Evolutionary conservation across 2,329 filamentous ascomycete genomes (phyloP).

Genomic region (Xenosphaeropsis pyriputrescens): DNA sequence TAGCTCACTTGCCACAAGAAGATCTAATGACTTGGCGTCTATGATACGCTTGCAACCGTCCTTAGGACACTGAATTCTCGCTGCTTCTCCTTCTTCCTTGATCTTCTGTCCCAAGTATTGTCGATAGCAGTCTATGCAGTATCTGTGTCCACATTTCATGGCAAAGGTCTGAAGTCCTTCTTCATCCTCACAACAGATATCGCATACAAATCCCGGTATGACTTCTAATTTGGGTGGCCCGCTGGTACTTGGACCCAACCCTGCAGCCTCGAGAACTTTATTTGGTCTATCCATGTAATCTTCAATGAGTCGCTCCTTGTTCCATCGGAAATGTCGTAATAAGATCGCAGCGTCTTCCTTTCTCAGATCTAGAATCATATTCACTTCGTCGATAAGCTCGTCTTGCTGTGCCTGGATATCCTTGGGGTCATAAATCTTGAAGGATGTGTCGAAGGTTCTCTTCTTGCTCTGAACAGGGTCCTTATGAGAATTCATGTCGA

Average conservation of each 20-base stretch:
- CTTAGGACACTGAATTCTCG: constrained; percentile 83
- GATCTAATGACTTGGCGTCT: constrained; percentile 72
- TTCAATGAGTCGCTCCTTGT: constrained; percentile 88
- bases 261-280: constrained; percentile 70
- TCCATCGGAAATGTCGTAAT: constrained; percentile 82
- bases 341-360: constrained; percentile 86
- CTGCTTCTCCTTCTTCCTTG: constrained; percentile 85
- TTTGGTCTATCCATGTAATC: constrained; percentile 86
- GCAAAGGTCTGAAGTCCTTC: constrained; percentile 69
- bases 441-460: constrained; percentile 72
- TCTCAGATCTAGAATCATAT: constrained; percentile 76
- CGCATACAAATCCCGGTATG: constrained; percentile 69
- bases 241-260: constrained; percentile 52
- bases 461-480: constrained; percentile 58
- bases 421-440: constrained; percentile 61
- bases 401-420: constrained; percentile 82
- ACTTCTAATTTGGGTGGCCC: constrained; percentile 53
- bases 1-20: constrained; percentile 49
- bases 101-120: constrained; percentile 92
- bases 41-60: constrained; percentile 82
- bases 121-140: constrained; percentile 82
- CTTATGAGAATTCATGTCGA: constrained; percentile 33
- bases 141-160: constrained; percentile 89
- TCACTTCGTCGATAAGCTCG: constrained; percentile 76
- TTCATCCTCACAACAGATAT: constrained; percentile 91